A percentile compares a stretch with the other conserved stretches of the same genome.
Evolutionary conservation across 345 rosid genomes (phyloP).

Genomic region (Sonneratia caseolaris): DNA sequence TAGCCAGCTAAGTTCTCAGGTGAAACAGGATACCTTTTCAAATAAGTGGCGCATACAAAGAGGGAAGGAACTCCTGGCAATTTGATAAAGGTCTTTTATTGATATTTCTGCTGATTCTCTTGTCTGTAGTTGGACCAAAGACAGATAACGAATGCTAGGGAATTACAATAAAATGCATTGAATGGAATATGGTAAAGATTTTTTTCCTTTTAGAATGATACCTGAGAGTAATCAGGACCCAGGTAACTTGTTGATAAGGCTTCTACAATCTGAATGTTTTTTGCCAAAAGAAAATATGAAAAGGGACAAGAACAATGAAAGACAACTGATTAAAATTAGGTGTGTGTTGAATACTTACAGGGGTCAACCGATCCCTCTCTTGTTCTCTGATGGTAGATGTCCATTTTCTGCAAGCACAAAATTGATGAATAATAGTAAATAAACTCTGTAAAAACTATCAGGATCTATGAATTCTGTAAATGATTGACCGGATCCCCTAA

Average conservation of each 20-base stretch:
- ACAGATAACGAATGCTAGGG: conserved; percentile 8
- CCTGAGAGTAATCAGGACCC: conserved; percentile 94
- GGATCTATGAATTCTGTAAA: background rate
- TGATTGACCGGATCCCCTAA: background rate
- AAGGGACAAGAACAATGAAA: conserved; percentile 3
- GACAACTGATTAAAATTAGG: conserved; percentile 1
- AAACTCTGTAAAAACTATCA: conserved; percentile 6
- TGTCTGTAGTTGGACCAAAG: conserved; percentile 37
- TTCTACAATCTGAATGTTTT: conserved; percentile 60
- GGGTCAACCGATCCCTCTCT: conserved; percentile 80
- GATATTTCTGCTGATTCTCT: conserved; percentile 64
- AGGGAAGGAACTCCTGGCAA: conserved; percentile 77
- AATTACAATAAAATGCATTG: background rate
- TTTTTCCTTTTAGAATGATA: conserved; percentile 9
- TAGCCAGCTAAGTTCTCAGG: background rate
- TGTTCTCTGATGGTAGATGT: conserved; percentile 63
- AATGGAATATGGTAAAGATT: background rate
- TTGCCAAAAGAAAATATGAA: conserved; percentile 5
- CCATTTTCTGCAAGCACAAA: conserved; percentile 66
- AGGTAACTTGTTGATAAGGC: conserved; percentile 61
- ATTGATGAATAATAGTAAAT: background rate
- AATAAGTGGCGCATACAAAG: conserved; percentile 87
- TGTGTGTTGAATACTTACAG: conserved; percentile 41
- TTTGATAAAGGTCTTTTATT: conserved; percentile 65
- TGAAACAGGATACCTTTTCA: conserved; percentile 52